Percentiles rank a stretch among this genome's conserved stretches.
These are phyloP conservation scores for Rhodomyrtus psidioides DNA, from an alignment of 441 rosid species.

Conservation along the genomic window DNA sequence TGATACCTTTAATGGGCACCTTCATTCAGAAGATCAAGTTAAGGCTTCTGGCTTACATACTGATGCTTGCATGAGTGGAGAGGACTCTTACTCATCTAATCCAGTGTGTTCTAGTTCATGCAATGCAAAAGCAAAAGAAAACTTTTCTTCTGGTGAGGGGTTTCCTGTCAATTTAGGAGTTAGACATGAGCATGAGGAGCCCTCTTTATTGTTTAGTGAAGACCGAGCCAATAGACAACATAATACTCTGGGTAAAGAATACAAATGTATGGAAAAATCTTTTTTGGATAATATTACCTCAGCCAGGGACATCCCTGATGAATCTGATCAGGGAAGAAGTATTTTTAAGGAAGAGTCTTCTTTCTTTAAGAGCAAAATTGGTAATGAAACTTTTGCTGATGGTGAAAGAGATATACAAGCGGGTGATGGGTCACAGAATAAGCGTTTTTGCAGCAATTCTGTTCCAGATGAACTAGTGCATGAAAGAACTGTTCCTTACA, in stretches of 20 bases:
- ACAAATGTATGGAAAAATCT: neutral
- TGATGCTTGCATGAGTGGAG: conserved; percentile 12
- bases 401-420: conserved; percentile 7
- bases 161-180: neutral
- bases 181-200: neutral
- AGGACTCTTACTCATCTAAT: neutral
- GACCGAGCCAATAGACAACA: neutral
- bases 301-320: neutral
- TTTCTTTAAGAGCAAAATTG: neutral
- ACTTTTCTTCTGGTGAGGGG: conserved; percentile 4
- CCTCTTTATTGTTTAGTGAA: neutral
- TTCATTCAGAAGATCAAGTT: conserved; percentile 23
- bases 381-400: conserved; percentile 13
- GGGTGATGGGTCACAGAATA: neutral
- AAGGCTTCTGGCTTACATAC: conserved; percentile 20
- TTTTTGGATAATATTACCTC: neutral
- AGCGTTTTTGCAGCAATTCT: neutral
- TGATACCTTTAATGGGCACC: conserved; percentile 11
- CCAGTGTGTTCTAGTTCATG: conserved; percentile 10
- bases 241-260: neutral
- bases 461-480: conserved; percentile 7
- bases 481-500: conserved; percentile 7
- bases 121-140: conserved; percentile 1
- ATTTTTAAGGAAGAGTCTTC: neutral
- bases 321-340: neutral